Evolutionary conservation across 345 rosid species (phyloP).

Genomic region (Microcos paniculata): DNA sequence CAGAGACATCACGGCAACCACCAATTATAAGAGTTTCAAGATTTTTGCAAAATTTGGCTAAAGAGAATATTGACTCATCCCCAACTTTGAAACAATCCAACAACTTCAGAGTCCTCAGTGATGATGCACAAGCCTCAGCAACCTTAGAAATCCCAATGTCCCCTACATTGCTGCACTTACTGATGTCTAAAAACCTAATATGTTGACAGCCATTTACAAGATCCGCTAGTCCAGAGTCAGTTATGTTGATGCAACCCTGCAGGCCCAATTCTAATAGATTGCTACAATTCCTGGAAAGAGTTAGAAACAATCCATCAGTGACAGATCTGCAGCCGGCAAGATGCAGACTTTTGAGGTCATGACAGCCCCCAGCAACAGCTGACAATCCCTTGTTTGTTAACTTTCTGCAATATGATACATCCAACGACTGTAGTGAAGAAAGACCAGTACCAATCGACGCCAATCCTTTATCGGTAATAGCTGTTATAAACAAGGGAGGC

Average conservation of each 20-base stretch:
- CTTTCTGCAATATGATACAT: constrained; percentile 86
- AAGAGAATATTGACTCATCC: constrained; percentile 55
- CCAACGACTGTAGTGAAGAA: constrained; percentile 69
- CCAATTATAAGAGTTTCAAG: constrained; percentile 80
- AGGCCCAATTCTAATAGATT: constrained; percentile 61
- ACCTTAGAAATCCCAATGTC: constrained; percentile 64
- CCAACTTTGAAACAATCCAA: constrained; percentile 79
- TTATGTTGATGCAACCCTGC: constrained; percentile 72
- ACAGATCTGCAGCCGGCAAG: constrained; percentile 75
- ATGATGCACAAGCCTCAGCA: constrained; percentile 61
- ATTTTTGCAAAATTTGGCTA: constrained; percentile 64
- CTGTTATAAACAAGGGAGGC: constrained; percentile 33
- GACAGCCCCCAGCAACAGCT: constrained; percentile 77
- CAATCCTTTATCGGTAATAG: constrained; percentile 79
- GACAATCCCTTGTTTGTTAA: constrained; percentile 79
- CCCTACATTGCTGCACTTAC: constrained; percentile 81
- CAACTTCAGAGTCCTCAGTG: constrained; percentile 73
- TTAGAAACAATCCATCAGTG: constrained; percentile 45
- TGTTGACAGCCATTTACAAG: constrained; percentile 68
- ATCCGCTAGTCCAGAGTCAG: constrained; percentile 63
- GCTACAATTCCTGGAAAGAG: constrained; percentile 61
- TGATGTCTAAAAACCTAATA: constrained; percentile 64
- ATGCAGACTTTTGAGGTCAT: constrained; percentile 55
- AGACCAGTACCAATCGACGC: constrained; percentile 64
- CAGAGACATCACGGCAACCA: constrained; percentile 76